Conservation (phyloP, 306 rosid genomes). For the Citrullus mucosospermus region DNA sequence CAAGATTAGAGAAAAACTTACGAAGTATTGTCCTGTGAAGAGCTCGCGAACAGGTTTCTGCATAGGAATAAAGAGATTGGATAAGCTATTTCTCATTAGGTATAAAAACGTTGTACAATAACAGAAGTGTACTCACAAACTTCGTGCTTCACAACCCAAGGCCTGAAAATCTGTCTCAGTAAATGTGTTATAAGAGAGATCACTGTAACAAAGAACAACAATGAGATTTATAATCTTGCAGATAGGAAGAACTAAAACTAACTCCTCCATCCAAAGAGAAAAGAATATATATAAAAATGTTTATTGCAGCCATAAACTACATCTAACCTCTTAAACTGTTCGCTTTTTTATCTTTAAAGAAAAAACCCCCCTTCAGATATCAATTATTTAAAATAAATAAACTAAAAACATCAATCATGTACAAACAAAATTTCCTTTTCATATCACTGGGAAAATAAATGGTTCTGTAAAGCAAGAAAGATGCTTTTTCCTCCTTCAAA, state of each 20-base stretch:
- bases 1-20: slow-evolving; percentile 20
- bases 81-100: not conserved
- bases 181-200: slow-evolving; percentile 46
- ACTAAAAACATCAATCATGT: not conserved
- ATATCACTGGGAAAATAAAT: not conserved
- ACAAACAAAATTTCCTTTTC: not conserved
- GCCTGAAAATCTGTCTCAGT: not conserved
- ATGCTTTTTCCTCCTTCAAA: not conserved
- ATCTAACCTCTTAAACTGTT: not conserved
- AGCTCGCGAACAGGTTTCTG: slow-evolving; percentile 53
- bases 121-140: not conserved
- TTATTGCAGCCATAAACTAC: not conserved
- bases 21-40: slow-evolving; percentile 22
- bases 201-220: slow-evolving; percentile 19
- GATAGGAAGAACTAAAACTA: not conserved
- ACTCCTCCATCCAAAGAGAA: not conserved
- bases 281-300: not conserved
- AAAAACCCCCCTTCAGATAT: not conserved
- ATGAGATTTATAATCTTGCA: not conserved
- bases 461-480: not conserved
- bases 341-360: not conserved
- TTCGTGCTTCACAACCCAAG: not conserved
- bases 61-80: not conserved
- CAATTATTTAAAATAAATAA: not conserved
- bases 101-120: not conserved